phyloP scores from a whole-genome alignment of 2,329 filamentous ascomycete species.

The Xylaria hypoxylon region DNA sequence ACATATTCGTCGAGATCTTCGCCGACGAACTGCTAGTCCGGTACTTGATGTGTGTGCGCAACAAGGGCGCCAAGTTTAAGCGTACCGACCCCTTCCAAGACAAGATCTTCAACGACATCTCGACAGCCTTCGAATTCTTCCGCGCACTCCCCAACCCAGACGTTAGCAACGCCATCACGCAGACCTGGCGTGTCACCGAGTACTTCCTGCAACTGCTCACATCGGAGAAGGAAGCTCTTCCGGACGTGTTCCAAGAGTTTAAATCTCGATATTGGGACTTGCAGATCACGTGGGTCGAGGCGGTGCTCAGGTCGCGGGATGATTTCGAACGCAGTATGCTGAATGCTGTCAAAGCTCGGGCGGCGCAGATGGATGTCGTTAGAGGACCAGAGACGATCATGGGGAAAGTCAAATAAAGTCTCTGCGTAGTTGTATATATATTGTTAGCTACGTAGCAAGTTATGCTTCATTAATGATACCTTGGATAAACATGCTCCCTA shows the following conservation, averaged over 20 bases:
- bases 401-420: constrained; percentile 81
- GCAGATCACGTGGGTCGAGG: constrained; percentile 95
- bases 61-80: constrained; percentile 90
- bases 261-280: constrained; percentile 93
- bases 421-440: constrained; percentile 29
- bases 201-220: constrained; percentile 83
- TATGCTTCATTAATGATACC: constrained; percentile 38
- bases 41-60: constrained; percentile 87
- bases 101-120: constrained; percentile 92
- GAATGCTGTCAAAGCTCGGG: constrained; percentile 85
- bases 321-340: constrained; percentile 95
- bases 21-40: constrained; percentile 89
- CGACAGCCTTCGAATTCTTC: constrained; percentile 92
- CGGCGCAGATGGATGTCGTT: constrained; percentile 85
- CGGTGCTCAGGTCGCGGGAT: constrained; percentile 84
- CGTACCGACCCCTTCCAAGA: constrained; percentile 88
- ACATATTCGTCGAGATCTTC: constrained; percentile 93
- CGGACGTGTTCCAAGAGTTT: constrained; percentile 83
- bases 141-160: constrained; percentile 75
- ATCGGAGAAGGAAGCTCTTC: constrained; percentile 77
- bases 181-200: constrained; percentile 93
- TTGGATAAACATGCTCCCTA: constrained; percentile 23
- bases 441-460: constrained; percentile 24
- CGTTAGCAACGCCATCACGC: constrained; percentile 79
- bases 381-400: constrained; percentile 92